A percentile compares a stretch with the other conserved stretches of the same genome.
Conservation (phyloP, 2,329 filamentous ascomycete species). For the Hypocreales sp. region DNA sequence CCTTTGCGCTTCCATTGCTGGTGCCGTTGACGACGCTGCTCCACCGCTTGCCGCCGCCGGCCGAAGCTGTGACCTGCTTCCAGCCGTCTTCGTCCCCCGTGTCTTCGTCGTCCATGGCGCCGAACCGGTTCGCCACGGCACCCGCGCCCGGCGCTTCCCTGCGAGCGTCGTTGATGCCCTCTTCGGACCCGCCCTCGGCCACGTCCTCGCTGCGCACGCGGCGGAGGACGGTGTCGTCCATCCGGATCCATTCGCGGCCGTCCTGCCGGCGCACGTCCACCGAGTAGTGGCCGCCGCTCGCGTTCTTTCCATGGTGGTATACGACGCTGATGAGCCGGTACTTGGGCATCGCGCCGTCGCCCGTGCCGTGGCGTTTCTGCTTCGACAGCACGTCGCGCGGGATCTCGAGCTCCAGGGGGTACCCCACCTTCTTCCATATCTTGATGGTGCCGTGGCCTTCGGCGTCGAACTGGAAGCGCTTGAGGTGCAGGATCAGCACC, state of each 20-base stretch:
- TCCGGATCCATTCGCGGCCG: constrained; percentile 85
- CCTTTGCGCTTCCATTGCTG: constrained; percentile 38
- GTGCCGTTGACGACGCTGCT: constrained; percentile 50
- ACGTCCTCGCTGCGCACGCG: constrained; percentile 80
- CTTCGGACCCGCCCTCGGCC: constrained; percentile 69
- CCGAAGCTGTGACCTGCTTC: constrained; percentile 57
- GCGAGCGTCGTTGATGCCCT: constrained; percentile 45
- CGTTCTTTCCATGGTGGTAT: constrained; percentile 95
- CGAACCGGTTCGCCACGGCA: constrained; percentile 56
- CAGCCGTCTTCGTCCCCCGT: constrained; percentile 56
- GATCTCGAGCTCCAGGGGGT: constrained; percentile 87
- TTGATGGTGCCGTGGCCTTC: constrained; percentile 72
- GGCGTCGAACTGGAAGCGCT: constrained; percentile 92
- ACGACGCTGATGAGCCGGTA: constrained; percentile 84
- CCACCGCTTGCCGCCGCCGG: constrained; percentile 56
- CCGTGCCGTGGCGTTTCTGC: constrained; percentile 47
- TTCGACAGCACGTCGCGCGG: constrained; percentile 78
- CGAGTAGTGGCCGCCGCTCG: constrained; percentile 91
- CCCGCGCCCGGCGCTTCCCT: constrained; percentile 12
- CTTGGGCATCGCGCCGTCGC: constrained; percentile 55
- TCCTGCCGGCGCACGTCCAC: constrained; percentile 94
- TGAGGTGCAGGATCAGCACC: constrained; percentile 85
- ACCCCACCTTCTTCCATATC: constrained; percentile 96
- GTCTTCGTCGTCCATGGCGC: constrained; percentile 51
- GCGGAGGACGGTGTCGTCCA: constrained; percentile 85